These are phyloP conservation scores for Sarocladium oryzae DNA, from an alignment of 2,329 filamentous ascomycete genomes.

Conservation along the genomic window DNA sequence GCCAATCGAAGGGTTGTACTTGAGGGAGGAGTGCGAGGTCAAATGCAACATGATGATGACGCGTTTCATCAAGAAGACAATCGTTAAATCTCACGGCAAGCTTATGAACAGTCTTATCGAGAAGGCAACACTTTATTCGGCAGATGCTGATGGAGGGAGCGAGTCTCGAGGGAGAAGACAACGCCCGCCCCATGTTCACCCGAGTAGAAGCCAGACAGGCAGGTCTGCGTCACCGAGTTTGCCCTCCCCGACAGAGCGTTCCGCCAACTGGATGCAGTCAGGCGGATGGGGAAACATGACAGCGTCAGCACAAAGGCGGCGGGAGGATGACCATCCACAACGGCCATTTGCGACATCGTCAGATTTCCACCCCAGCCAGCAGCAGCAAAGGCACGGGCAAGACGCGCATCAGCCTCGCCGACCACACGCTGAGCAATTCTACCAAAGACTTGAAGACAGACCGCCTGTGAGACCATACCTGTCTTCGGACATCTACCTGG, in stretches of 20 bases:
- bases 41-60: slow-evolving; percentile 72
- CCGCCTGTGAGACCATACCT: neutral
- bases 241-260: slow-evolving; percentile 1
- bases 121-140: slow-evolving; percentile 21
- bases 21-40: slow-evolving; percentile 80
- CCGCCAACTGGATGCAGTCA: neutral
- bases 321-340: neutral
- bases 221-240: slow-evolving; percentile 1
- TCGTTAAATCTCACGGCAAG: slow-evolving; percentile 66
- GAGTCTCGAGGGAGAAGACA: neutral
- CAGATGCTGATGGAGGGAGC: neutral
- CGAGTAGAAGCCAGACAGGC: neutral
- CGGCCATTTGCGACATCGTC: slow-evolving; percentile 5
- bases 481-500: neutral
- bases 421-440: neutral
- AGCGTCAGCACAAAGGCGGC: neutral
- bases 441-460: neutral
- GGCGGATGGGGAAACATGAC: neutral
- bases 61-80: slow-evolving; percentile 72
- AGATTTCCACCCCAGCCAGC: slow-evolving; percentile 5
- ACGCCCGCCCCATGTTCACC: slow-evolving; percentile 1
- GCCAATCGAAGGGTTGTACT: slow-evolving; percentile 64
- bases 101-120: slow-evolving; percentile 58
- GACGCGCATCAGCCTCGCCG: neutral
- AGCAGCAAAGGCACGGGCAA: neutral